Base-by-base conservation (phyloP, 2,329 filamentous ascomycete species). In the Fusarium falciforme region DNA sequence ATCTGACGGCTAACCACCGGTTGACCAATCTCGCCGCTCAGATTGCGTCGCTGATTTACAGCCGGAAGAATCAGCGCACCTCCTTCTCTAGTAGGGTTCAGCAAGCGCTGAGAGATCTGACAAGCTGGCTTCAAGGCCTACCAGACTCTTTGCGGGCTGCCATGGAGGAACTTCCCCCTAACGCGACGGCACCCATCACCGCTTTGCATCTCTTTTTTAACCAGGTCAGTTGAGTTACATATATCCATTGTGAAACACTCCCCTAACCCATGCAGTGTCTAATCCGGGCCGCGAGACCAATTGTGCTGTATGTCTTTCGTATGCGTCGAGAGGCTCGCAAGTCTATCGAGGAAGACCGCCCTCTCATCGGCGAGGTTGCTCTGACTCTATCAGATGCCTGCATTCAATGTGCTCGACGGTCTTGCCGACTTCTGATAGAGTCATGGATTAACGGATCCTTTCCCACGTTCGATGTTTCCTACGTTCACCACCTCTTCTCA, bases 361-460 rank as follows among this genome's bases (percentile, higher is more conserved):
- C 70, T 7, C 67, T 66, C 9, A 71, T 79, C 73, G 5, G 78
- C 66, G 9, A 76, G 6, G 33, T 68, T 12, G 82, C 81, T 9
- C 64, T 79, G 25, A 80, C 83, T 0, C 73, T 85, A 12, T 80
- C 83, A 0, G 83, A 84, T 49, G 82, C 85, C 1, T 86, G 84
- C 72, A 80, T 85, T 1, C 81, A 82, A 9, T 84, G 83, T 31
- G 83, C 85, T 2, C 79, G 82, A 5, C 82, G 85, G 27, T 85
- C 84, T 0, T 80, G 80, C 49, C 79, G 79, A 3, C 74, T 86
- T 0, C 75, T 86, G 0, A 82, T 80, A 10, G 79, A 84, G 16
- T 79, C 79, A 2, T 86, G 85, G 85, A 81, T 85, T 1, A 80
- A 84, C 40, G 85, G 85, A 5, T 81, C 83, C 0, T 85, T 86